Percentiles rank a stretch among this genome's conserved stretches.
Evolutionary conservation across 179 eudicot species (phyloP).

Genomic region (Actinidia arguta): DNA sequence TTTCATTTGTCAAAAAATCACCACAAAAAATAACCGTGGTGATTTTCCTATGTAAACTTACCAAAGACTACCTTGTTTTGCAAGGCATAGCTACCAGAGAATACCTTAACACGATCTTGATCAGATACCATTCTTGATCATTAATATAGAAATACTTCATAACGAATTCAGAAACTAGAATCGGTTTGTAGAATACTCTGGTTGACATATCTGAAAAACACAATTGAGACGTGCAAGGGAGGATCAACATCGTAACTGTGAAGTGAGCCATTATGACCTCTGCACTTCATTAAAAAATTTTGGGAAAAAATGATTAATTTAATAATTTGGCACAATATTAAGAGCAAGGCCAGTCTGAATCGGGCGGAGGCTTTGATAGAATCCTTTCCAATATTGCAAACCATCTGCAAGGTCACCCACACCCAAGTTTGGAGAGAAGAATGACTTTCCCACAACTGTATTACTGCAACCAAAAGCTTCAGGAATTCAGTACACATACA

Average conservation of each 20-base stretch:
- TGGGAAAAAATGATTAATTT: too few species aligned
- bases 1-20: too few species aligned
- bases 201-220: constrained; percentile 69
- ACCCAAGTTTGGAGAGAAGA: constrained; percentile 55
- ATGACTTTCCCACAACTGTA: constrained; percentile 73
- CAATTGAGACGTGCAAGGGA: background rate
- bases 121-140: constrained; percentile 54
- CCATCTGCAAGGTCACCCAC: constrained; percentile 60
- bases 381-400: constrained; percentile 77
- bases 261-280: background rate
- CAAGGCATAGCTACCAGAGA: too few species aligned
- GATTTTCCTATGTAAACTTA: too few species aligned
- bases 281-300: too few species aligned
- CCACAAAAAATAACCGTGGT: too few species aligned
- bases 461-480: constrained; percentile 39
- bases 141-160: constrained; percentile 38
- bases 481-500: background rate
- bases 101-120: constrained; percentile 68
- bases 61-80: too few species aligned
- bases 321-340: constrained; percentile 49
- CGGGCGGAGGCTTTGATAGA: constrained; percentile 83
- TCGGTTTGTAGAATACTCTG: constrained; percentile 63
- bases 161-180: constrained; percentile 54
- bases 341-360: constrained; percentile 92
- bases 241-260: background rate